These are phyloP conservation scores for Syncephalis fuscata DNA, from an alignment of 371 early-diverging fungal species.

Conservation along the genomic window DNA sequence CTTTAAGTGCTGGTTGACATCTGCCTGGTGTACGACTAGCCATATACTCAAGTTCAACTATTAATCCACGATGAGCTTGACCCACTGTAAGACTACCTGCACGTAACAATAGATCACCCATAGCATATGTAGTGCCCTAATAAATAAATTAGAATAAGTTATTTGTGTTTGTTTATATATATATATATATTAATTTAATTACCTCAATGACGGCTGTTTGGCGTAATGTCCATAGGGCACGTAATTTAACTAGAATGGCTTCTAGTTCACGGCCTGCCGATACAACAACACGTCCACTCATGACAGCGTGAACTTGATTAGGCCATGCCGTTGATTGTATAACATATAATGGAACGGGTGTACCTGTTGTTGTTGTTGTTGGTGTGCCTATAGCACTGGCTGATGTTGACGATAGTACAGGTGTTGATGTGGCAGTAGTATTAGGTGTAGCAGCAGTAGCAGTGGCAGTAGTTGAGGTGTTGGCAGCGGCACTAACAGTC, in stretches of 20 bases:
- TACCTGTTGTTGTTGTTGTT: not conserved
- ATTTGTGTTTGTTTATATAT: not conserved
- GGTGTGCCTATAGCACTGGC: not conserved
- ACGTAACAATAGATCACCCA: not conserved
- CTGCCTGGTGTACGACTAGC: too few species aligned
- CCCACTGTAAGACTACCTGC: not conserved
- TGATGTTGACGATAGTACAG: too few species aligned
- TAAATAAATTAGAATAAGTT: not conserved
- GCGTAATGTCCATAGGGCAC: conserved; percentile 3
- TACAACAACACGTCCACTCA: conserved; percentile 3
- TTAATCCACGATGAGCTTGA: not conserved
- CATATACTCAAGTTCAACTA: not conserved
- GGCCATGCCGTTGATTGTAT: not conserved
- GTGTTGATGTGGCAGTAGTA: too few species aligned
- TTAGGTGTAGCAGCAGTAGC: too few species aligned
- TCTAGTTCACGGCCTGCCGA: conserved; percentile 6
- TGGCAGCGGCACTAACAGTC: too few species aligned
- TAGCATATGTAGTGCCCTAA: not conserved
- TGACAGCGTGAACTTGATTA: not conserved
- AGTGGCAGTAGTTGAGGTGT: too few species aligned
- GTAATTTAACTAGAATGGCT: conserved; percentile 3
- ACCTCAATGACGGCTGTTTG: conserved; percentile 1
- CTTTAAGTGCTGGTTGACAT: too few species aligned
- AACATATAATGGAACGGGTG: not conserved
- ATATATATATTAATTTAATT: not conserved